Base-by-base conservation (phyloP, 768 basidiomycete genomes). In the Collybia nuda region DNA sequence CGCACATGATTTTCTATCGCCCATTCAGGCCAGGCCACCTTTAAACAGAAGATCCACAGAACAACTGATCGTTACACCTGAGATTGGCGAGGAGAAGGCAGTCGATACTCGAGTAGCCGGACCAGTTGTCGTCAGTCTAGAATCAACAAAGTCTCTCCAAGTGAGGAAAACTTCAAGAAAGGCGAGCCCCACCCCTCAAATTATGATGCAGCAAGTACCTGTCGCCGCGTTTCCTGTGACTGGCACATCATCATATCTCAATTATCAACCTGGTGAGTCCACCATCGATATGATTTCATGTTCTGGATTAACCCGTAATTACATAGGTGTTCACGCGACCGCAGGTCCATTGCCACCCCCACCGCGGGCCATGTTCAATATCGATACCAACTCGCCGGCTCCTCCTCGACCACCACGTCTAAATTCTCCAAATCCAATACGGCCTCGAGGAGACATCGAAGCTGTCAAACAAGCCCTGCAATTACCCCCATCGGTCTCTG, bases 311-410 rank as follows among this genome's bases (percentile, higher is more conserved):
- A 52, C 54, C 54, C 50, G 36, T 51, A 56, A 50, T 46, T 17
- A 23, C 22, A 36, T 57, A 73, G 78, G 80, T 43, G 58, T 85
- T 1, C 85, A 90, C 66, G 75, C 86, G 6, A 88, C 78, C 19
- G 88, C 87, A 37, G 85, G 86, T 3, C 88, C 88, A 41, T 73
- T 87, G 51, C 87, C 88, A 23, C 80, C 81, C 26, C 87, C 86
- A 7, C 86, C 88, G 2, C 73, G 82, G 51, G 76, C 83, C 17
- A 65, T 73, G 49, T 76, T 82, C 48, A 70, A 69, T 50, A 73
- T 82, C 26, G 70, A 77, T 43, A 50, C 70, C 5, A 69, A 71
- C 11, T 72, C 63, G 43, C 68, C 77, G 7, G 73, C 79, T 9
- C 82, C 84, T 19, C 84, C 85, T 51, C 80, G 82, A 35, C 84